A percentile compares a stretch with the other conserved stretches of the same genome.
These are phyloP conservation scores for Mucor plumbeus DNA, from an alignment of 371 early-diverging fungal genomes.

Conservation along the genomic window DNA sequence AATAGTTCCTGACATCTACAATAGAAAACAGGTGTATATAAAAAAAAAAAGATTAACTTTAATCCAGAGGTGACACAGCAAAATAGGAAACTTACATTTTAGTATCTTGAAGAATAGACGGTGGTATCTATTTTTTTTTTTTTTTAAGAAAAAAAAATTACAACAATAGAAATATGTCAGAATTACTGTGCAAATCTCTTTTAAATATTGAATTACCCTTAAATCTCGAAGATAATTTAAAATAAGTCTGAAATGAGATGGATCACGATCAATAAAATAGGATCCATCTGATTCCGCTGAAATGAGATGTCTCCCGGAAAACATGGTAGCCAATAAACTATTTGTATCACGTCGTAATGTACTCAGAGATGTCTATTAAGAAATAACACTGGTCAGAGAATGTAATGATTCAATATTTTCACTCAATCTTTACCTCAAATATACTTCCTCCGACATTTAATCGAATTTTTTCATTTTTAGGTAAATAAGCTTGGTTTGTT, in stretches of 20 bases:
- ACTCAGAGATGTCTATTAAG: conserved; percentile 37
- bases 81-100: conserved; percentile 28
- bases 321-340: conserved; percentile 50
- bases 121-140: conserved; percentile 45
- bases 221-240: conserved; percentile 43
- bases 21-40: background rate
- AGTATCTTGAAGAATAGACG: conserved; percentile 36
- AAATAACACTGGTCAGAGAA: background rate
- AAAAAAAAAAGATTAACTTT: background rate
- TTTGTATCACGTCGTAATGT: conserved; percentile 41
- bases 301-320: conserved; percentile 44
- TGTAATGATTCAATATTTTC: no score
- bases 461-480: conserved; percentile 36
- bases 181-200: background rate
- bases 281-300: conserved; percentile 43
- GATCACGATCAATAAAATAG: conserved; percentile 52
- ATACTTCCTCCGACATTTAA: conserved; percentile 47
- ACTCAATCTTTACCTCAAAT: conserved; percentile 34
- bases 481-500: conserved; percentile 10
- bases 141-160: no score
- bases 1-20: conserved; percentile 39
- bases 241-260: conserved; percentile 40
- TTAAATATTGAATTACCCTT: conserved; percentile 22
- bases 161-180: background rate
- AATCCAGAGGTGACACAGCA: background rate